phyloP scores from a whole-genome alignment of 1,284 basidiomycete genomes.

The Apiotrichum akiyoshidainum region DNA sequence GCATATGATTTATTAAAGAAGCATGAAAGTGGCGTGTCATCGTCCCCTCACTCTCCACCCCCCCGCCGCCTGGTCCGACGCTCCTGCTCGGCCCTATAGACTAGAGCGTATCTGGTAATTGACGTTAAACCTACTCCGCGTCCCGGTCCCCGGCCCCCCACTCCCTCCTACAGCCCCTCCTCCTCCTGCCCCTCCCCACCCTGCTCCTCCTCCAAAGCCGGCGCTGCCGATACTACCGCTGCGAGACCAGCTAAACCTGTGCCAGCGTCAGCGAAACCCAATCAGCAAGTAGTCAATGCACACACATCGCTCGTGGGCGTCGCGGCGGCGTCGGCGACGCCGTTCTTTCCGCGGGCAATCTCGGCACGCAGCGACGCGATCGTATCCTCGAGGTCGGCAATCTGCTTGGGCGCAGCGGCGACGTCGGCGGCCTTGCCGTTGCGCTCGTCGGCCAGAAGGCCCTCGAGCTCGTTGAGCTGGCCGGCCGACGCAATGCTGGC shows the following conservation, averaged over 20 bases:
- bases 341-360: slow-evolving; percentile 6
- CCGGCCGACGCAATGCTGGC: neutral
- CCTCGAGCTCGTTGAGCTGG: slow-evolving; percentile 1
- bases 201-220: too few species aligned
- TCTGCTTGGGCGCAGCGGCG: slow-evolving; percentile 6
- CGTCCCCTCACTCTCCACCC: neutral
- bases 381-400: slow-evolving; percentile 13
- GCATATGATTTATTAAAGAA: slow-evolving; percentile 7
- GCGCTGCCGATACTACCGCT: neutral
- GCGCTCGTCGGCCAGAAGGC: slow-evolving; percentile 5
- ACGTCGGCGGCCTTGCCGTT: slow-evolving; percentile 7
- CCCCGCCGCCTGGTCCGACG: neutral
- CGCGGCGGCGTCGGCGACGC: slow-evolving; percentile 6
- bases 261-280: neutral
- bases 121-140: neutral
- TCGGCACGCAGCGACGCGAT: slow-evolving; percentile 10
- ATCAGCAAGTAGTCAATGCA: neutral
- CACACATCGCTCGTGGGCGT: slow-evolving; percentile 12
- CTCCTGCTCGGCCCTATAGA: neutral
- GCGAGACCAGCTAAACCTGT: neutral
- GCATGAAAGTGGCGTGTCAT: slow-evolving; percentile 1
- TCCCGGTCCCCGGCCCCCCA: neutral
- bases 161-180: too few species aligned
- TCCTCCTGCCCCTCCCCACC: too few species aligned
- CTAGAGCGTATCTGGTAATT: neutral